Conservation (phyloP, 2,329 filamentous ascomycete species). For the Lachnellula willkommii region DNA sequence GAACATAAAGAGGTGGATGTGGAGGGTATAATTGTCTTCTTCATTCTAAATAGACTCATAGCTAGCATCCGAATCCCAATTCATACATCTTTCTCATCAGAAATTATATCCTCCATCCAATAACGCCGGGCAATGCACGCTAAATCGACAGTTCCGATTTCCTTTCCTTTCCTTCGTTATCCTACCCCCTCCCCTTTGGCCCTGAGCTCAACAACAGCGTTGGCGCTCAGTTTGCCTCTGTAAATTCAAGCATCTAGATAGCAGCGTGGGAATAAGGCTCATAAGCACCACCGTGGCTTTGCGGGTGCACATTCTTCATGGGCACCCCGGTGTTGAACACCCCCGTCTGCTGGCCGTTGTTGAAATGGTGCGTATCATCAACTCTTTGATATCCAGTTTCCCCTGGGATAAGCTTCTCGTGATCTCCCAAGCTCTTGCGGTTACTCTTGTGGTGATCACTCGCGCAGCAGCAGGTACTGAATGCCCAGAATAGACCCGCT, state of each 20-base stretch:
- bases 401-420: slow-evolving; percentile 27
- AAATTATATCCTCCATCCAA: neutral
- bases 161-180: neutral
- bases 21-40: neutral
- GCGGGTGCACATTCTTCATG: slow-evolving; percentile 26
- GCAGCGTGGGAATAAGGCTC: slow-evolving; percentile 57
- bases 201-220: too few species aligned
- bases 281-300: slow-evolving; percentile 46
- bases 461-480: slow-evolving; percentile 83
- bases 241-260: slow-evolving; percentile 34
- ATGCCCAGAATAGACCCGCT: slow-evolving; percentile 82
- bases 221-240: neutral
- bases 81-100: neutral
- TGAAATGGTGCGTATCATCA: slow-evolving; percentile 34
- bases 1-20: too few species aligned
- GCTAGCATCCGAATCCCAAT: too few species aligned
- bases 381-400: slow-evolving; percentile 41
- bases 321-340: slow-evolving; percentile 38
- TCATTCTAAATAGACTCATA: neutral
- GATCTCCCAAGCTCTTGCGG: slow-evolving; percentile 20
- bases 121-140: neutral
- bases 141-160: neutral
- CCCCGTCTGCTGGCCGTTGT: slow-evolving; percentile 31
- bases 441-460: slow-evolving; percentile 15
- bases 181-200: too few species aligned